These are phyloP conservation scores for Jimgerdemannia flammicorona DNA, from an alignment of 192 early-diverging fungal species.

Conservation along the genomic window DNA sequence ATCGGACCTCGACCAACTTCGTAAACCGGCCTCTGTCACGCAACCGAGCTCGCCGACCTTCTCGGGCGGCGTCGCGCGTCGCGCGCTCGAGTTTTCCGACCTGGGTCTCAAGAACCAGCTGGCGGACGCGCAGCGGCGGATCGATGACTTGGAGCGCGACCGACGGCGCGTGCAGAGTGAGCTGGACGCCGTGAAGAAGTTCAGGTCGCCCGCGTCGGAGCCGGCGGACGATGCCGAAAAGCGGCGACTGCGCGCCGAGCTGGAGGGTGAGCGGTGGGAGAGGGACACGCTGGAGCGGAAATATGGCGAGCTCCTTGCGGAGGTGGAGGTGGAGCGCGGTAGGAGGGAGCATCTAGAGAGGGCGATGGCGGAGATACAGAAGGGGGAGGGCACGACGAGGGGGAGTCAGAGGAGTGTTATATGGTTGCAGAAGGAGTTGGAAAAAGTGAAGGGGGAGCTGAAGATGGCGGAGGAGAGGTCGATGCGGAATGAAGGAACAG, in stretches of 20 bases:
- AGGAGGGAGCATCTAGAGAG: constrained; percentile 2
- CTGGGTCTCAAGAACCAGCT: background rate
- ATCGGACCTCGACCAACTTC: background rate
- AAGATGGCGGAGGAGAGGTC: constrained; percentile 11
- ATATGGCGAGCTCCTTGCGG: background rate
- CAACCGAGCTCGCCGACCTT: background rate
- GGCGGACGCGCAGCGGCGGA: background rate
- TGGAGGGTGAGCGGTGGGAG: constrained; percentile 6
- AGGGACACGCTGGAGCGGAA: background rate
- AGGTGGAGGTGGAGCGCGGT: background rate
- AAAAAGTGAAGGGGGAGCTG: constrained; percentile 20
- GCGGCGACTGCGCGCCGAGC: background rate
- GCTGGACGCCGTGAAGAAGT: background rate
- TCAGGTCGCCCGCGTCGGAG: background rate
- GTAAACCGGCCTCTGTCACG: background rate
- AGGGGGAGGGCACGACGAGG: constrained; percentile 18
- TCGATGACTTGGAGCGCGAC: background rate
- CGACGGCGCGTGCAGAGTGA: background rate
- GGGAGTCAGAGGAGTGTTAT: constrained; percentile 22
- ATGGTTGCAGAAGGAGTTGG: constrained; percentile 29
- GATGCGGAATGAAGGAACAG: constrained; percentile 15
- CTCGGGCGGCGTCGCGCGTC: background rate
- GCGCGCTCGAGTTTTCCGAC: background rate
- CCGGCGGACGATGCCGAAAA: background rate
- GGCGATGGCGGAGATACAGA: constrained; percentile 19